phyloP scores from a whole-genome alignment of 2,329 filamentous ascomycete species.

The Talaromyces albobiverticillius region DNA sequence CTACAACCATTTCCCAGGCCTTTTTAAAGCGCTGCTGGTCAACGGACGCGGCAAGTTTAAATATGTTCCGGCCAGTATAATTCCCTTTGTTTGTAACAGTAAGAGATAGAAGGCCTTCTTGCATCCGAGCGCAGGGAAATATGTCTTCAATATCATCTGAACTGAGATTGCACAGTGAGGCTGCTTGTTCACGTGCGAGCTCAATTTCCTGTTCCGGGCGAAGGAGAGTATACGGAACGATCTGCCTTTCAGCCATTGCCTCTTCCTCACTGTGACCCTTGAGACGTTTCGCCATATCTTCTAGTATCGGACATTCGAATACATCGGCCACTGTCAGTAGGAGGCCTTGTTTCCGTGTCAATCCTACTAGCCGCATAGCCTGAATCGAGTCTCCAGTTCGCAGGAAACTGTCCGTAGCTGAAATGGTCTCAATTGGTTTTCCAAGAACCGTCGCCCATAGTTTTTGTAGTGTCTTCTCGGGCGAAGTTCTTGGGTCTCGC shows the following conservation, averaged over 20 bases:
- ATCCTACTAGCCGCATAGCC: constrained; percentile 27
- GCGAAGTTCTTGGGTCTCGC: not conserved
- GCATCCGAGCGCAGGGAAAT: constrained; percentile 40
- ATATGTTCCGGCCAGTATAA: constrained; percentile 34
- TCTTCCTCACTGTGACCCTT: constrained; percentile 12
- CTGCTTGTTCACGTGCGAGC: not conserved
- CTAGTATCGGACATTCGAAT: constrained; percentile 25
- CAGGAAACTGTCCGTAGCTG: constrained; percentile 26
- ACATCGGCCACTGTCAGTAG: constrained; percentile 24
- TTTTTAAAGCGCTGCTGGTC: constrained; percentile 36
- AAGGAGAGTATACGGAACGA: not conserved
- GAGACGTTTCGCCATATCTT: constrained; percentile 50
- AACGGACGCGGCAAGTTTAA: not conserved
- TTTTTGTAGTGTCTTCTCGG: constrained; percentile 3
- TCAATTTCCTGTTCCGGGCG: not conserved
- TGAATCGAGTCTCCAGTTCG: constrained; percentile 27
- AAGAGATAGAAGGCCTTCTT: constrained; percentile 45
- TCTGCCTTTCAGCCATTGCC: not conserved
- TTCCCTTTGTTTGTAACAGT: constrained; percentile 40
- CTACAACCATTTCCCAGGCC: not conserved
- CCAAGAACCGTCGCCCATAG: constrained; percentile 26
- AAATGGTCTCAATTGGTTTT: constrained; percentile 31
- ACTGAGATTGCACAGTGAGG: constrained; percentile 22
- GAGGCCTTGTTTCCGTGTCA: constrained; percentile 18
- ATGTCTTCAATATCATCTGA: constrained; percentile 33